phyloP scores from a whole-genome alignment of 371 early-diverging fungal species.

The Mortierella sp. region DNA sequence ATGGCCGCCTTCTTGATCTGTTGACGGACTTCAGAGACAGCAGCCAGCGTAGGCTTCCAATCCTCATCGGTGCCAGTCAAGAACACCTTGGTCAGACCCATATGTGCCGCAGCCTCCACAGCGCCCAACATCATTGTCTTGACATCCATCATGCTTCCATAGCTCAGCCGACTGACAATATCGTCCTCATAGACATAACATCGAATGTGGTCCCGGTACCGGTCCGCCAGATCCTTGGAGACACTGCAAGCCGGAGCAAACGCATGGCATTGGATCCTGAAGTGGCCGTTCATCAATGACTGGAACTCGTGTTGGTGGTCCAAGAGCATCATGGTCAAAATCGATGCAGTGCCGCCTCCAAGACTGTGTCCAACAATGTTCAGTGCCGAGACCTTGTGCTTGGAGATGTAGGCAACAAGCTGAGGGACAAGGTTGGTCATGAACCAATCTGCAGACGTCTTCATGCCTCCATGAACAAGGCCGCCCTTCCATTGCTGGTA shows the following conservation, averaged over 20 bases:
- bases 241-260: slow-evolving; percentile 79
- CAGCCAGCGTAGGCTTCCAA: slow-evolving; percentile 46
- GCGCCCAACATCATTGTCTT: slow-evolving; percentile 73
- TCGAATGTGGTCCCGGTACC: slow-evolving; percentile 75
- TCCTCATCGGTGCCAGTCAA: slow-evolving; percentile 55
- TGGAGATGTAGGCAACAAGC: slow-evolving; percentile 74
- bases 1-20: slow-evolving; percentile 34
- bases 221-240: slow-evolving; percentile 76
- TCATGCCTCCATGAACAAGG: slow-evolving; percentile 87
- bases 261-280: slow-evolving; percentile 66
- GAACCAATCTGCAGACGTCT: slow-evolving; percentile 85
- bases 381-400: slow-evolving; percentile 71
- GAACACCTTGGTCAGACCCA: slow-evolving; percentile 50
- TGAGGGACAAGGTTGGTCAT: slow-evolving; percentile 78
- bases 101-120: slow-evolving; percentile 61
- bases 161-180: slow-evolving; percentile 80
- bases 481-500: slow-evolving; percentile 91
- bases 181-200: slow-evolving; percentile 85
- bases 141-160: slow-evolving; percentile 81
- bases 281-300: slow-evolving; percentile 57
- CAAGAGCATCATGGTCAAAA: slow-evolving; percentile 82
- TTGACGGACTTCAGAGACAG: slow-evolving; percentile 40
- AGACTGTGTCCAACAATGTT: slow-evolving; percentile 87
- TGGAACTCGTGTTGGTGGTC: slow-evolving; percentile 72
- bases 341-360: slow-evolving; percentile 85